Base-by-base conservation (phyloP, 306 rosid genomes). In the Herpetospermum pedunculosum region DNA sequence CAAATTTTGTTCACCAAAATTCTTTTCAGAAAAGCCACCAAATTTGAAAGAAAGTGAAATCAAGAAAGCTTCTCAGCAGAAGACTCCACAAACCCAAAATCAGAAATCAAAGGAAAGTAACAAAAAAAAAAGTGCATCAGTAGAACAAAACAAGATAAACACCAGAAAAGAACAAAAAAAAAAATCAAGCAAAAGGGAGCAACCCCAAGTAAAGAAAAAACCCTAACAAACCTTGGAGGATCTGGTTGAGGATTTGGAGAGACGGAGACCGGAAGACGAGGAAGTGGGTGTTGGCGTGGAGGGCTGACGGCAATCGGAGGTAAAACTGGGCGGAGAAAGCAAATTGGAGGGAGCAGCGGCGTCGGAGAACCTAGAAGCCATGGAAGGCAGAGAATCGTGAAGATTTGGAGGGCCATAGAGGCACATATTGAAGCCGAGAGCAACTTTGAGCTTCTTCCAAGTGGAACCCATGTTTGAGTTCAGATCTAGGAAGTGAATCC, bases 371-470 rank as follows among this genome's bases (percentile, higher is more conserved):
- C 70, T 59, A 38, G 77, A 16, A 28, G 77, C 57, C 25, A 59
- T 25, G n/a, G 77, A 26, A 6, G 77, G 69, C 38, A 58, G 40
- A 11, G 70, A 74, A 58, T 74, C 77, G 0, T 41, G 55, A 2
- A 28, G 69, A 58, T 59, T 74, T 11, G 18, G 40, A 58, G 70
- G 70, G 64, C 41, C 70, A 58, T 74, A 74, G 11, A 74, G 70
- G 70, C 77, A 74, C 40, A 44, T 41, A 19, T 74, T 55, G 19
- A 74, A n/a, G 50, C 77, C 77, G 14, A 74, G 77, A 57, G 77
- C 77, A 5, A 74, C 2, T 19, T 74, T 74, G 28, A 74, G 11
- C 64, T 74, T 74, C 70, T 58, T 74, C 77, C 77, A 74, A 26
- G 63, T 58, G 12, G 70, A 41, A 28, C 57, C 70, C 77, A 74